Evolutionary conservation across 1,284 basidiomycete genomes (phyloP), one percentile per base, ranked within the genome.

Genomic region (Pseudozyma flocculosa): DNA sequence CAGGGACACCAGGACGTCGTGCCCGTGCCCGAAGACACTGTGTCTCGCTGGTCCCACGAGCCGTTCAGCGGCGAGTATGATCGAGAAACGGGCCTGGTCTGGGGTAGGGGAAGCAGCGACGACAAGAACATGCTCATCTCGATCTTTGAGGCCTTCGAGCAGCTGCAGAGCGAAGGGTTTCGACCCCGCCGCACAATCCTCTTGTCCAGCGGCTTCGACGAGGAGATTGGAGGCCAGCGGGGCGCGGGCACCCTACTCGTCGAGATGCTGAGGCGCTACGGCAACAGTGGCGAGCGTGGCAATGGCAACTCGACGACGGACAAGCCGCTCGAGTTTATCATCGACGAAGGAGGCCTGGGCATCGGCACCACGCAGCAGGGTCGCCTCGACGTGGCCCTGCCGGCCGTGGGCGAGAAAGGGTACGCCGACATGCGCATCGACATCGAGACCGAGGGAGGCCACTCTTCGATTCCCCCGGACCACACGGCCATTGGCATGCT

Each of bases 171-270:
- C 2, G 39, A 55, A 8, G 56, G 49, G 22, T 83, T 77, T 61
- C 54, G 76, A 52, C 82, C 82, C 2, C 55, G 66, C 34, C 68
- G 79, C 19, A 68, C 64, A 3, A 76, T 88, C 30, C 80, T 88
- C 18, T 79, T 87, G 23, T 83, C 84, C 0, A 85, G 84, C 45
- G 88, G 88, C 8, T 85, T 84, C 50, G 87, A 89, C 65, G 88
- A 88, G 68, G 87, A 89, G 75, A 43, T 55, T 4, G 30, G 61
- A 24, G 67, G 66, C 39, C 49, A 62, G 21, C 29, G 68, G 76
- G 78, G 75, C 71, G 78, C 59, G 7, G 30, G 34, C 22, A 22
- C 56, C 34, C 54, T 76, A 13, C 63, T 61, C 3, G 34, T 44
- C 11, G 54, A 59, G 40, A 53, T 76, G 10, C 39, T 58, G 29